Conservation (phyloP, 768 basidiomycete genomes). For the Mycena haematopus region DNA sequence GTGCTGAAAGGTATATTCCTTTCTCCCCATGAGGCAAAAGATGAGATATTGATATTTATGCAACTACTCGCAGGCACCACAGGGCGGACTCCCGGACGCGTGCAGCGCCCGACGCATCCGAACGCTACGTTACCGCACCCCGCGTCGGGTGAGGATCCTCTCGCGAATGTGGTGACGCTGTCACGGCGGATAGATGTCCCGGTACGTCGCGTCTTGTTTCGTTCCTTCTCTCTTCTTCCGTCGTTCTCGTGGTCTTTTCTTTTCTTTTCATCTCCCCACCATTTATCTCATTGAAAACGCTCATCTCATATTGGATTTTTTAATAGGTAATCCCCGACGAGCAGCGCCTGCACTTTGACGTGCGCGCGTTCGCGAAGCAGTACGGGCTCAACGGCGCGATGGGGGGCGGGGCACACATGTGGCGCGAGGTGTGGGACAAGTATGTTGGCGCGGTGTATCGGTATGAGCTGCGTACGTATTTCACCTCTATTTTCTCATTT, state of each 20-base stretch:
- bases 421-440: slow-evolving; percentile 78
- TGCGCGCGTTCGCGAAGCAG: slow-evolving; percentile 63
- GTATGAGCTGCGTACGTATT: slow-evolving; percentile 68
- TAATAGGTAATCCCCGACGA: slow-evolving; percentile 43
- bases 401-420: slow-evolving; percentile 85
- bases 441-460: slow-evolving; percentile 68
- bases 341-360: slow-evolving; percentile 66
- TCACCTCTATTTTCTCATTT: slow-evolving; percentile 9
- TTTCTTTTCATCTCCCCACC: background rate
- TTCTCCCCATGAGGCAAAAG: background rate
- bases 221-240: too few relatives aligned
- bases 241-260: too few relatives aligned
- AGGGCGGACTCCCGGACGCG: background rate
- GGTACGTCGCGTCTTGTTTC: slow-evolving; percentile 13
- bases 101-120: slow-evolving; percentile 26
- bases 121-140: slow-evolving; percentile 26
- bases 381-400: slow-evolving; percentile 58
- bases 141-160: slow-evolving; percentile 20
- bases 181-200: slow-evolving; percentile 50
- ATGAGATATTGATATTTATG: background rate
- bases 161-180: slow-evolving; percentile 23
- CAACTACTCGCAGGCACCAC: background rate
- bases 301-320: too few relatives aligned
- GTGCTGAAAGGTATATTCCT: background rate
- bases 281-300: too few relatives aligned